A percentile compares a stretch with the other conserved stretches of the same genome.
Evolutionary conservation across 2,329 filamentous ascomycete genomes (phyloP).

Genomic region (Lecanosticta acicola): DNA sequence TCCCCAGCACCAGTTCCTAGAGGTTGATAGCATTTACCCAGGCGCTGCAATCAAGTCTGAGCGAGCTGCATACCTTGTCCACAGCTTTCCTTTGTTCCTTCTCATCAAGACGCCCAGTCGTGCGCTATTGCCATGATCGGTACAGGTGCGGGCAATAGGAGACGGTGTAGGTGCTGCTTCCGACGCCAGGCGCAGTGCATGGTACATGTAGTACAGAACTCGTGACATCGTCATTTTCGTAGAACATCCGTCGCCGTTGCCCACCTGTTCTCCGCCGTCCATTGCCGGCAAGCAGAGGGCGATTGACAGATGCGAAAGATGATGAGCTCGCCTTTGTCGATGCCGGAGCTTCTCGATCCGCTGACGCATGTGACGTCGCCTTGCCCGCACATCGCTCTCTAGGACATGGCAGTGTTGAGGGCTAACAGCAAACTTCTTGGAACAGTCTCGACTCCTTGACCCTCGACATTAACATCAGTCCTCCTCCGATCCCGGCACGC

Average conservation of each 20-base stretch:
- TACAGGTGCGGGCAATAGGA: neutral
- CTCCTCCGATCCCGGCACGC: too few species aligned
- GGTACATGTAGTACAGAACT: too few species aligned
- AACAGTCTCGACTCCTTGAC: neutral
- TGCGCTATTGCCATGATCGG: neutral
- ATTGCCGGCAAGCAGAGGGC: too few species aligned
- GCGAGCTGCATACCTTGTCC: neutral
- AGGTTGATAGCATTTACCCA: conserved; percentile 1
- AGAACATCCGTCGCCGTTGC: neutral
- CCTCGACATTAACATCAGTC: too few species aligned
- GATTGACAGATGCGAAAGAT: too few species aligned
- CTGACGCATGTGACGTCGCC: neutral
- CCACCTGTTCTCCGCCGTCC: too few species aligned
- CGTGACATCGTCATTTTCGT: neutral
- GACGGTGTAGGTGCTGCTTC: neutral
- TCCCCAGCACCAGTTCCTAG: conserved; percentile 2
- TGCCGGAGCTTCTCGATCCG: neutral
- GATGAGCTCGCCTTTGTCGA: neutral
- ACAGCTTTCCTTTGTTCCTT: too few species aligned
- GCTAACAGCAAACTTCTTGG: too few species aligned
- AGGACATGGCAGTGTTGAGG: neutral
- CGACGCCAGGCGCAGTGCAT: neutral
- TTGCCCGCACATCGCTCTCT: neutral
- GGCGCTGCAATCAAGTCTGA: neutral
- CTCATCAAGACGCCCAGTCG: too few species aligned